Conservation (phyloP, 139 green algal genomes). For the Cymbomonas tetramitiformis region DNA sequence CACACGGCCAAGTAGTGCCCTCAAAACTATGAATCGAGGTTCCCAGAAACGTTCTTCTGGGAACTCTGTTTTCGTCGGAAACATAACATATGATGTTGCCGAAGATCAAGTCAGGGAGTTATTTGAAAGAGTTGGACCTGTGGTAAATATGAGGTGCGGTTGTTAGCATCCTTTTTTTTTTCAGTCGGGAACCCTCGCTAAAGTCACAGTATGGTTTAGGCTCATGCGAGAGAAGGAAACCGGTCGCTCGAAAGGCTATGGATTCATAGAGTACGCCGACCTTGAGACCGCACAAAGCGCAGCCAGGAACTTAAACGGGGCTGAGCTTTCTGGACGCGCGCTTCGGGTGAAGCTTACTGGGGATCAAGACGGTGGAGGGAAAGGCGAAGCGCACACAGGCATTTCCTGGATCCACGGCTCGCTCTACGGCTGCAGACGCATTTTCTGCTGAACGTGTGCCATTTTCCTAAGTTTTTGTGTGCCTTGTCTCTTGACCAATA, state of each 20-base stretch:
- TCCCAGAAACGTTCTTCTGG: no score
- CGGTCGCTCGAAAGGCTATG: conserved; percentile 82
- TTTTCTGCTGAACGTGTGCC: no score
- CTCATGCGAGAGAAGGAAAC: conserved; percentile 81
- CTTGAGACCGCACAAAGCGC: conserved; percentile 64
- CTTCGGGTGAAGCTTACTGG: conserved; percentile 53
- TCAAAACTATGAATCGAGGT: no score
- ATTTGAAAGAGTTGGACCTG: conserved; percentile 47
- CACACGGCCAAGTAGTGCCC: no score
- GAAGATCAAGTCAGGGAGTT: conserved; percentile 53
- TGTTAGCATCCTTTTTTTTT: background rate
- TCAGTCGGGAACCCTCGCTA: background rate
- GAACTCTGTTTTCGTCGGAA: conserved; percentile 42
- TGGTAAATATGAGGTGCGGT: conserved; percentile 55
- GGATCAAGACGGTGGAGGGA: no score
- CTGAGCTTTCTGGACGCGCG: conserved; percentile 44
- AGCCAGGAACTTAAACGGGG: conserved; percentile 62
- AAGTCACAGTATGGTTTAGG: background rate
- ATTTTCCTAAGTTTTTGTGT: no score
- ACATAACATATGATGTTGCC: conserved; percentile 64
- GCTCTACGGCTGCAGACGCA: no score
- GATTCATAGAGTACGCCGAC: conserved; percentile 82
- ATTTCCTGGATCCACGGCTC: no score
- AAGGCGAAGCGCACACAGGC: conserved; percentile 5
- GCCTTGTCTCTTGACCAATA: no score